Percentiles rank a stretch among this genome's conserved stretches.
These are phyloP conservation scores for Penstemon davidsonii DNA, from an alignment of 257 asterid species.

Conservation along the genomic window DNA sequence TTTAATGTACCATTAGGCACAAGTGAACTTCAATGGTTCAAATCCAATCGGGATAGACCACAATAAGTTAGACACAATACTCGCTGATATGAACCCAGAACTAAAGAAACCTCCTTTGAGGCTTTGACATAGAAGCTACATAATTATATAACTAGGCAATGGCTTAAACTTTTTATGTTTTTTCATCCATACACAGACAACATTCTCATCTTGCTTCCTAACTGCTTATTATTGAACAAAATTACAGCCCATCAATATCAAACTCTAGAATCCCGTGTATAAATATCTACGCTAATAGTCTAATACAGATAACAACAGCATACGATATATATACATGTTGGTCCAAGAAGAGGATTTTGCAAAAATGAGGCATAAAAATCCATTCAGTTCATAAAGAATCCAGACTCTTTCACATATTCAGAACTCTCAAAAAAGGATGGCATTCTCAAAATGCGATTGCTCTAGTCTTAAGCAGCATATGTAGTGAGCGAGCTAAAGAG, in stretches of 20 bases:
- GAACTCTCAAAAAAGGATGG: background rate
- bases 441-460: background rate
- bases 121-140: too few species aligned
- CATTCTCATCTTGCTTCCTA: too few species aligned
- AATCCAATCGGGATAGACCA: background rate
- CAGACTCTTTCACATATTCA: background rate
- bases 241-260: background rate
- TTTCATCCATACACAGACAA: too few species aligned
- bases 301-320: too few species aligned
- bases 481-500: too few species aligned
- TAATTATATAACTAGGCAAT: too few species aligned
- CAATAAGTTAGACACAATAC: background rate
- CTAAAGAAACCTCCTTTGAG: too few species aligned
- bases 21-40: background rate
- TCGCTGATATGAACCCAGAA: background rate
- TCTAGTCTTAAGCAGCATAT: too few species aligned
- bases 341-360: background rate
- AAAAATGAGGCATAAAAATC: background rate
- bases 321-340: background rate
- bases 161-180: too few species aligned
- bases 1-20: background rate
- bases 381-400: background rate
- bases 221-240: too few species aligned
- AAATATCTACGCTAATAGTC: too few species aligned
- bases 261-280: slow-evolving; percentile 9